Base-by-base conservation (phyloP, 345 rosid species). In the Aquilaria malaccensis region DNA sequence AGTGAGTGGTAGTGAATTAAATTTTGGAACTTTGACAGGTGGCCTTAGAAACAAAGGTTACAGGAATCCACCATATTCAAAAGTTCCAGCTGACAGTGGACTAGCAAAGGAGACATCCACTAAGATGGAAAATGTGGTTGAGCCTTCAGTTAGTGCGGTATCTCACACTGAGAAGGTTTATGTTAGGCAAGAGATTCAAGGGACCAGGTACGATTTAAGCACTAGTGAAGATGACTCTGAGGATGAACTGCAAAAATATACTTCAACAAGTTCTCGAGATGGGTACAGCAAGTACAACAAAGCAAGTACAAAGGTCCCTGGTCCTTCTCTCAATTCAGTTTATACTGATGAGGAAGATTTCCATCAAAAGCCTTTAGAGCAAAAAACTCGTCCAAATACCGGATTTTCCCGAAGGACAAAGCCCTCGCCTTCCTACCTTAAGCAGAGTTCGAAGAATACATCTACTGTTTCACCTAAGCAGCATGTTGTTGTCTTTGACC, bases 341-440 rank as follows among this genome's bases (percentile, higher is more conserved):
- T 48, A 65, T 15, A 79, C 71, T 45, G 84, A 67, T 30, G 79
- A 80, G 52, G 79, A 78, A 55, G 81, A 74, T 33, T 51, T 67
- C 60, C 60, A 52, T 47, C 66, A 75, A 63, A 68, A 65, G 71
- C 71, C 76, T 70, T 67, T 60, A 51, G 49, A 62, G 52, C 66
- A 60, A 48, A 73, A 69, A 63, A 45, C 70, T 53, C 70, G 29
- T 57, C 11, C 59, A 13, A 75, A 64, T 49, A 22, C 77, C 65
- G 73, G 60, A 32, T 52, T 81, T 58, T 89, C 98, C 66, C 72
- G 75, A 60, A 85, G 97, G 76, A 87, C 94, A 50, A 86, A 73
- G 51, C 69, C 71, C 22, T 66, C 68, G 43, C 68, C 62, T 46
- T 22, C 61, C 56, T 55, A 52, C 53, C 57, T 71, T 61, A 5